A percentile compares a stretch with the other conserved stretches of the same genome.
Evolutionary conservation across 768 basidiomycete genomes (phyloP).

Genomic region (Naganishia vishniacii): DNA sequence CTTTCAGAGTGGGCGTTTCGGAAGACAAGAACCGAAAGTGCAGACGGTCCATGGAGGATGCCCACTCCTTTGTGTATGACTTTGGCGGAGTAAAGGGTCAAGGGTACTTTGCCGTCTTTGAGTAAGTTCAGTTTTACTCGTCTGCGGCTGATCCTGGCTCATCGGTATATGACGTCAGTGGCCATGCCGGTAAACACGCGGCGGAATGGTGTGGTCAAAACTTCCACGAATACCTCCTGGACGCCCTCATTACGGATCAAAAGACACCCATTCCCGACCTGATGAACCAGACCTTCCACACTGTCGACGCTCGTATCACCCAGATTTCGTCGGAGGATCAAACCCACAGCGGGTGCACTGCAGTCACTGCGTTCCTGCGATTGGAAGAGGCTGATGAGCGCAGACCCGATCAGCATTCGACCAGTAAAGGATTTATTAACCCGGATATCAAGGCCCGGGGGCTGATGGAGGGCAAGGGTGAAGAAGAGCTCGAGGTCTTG

Average conservation of each 20-base stretch:
- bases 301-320: constrained; percentile 77
- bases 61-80: constrained; percentile 92
- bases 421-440: constrained; percentile 40
- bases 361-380: constrained; percentile 89
- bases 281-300: constrained; percentile 89
- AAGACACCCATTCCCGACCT: constrained; percentile 69
- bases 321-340: constrained; percentile 80
- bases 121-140: constrained; percentile 49
- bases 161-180: constrained; percentile 45
- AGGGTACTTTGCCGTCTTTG: constrained; percentile 96
- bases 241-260: constrained; percentile 61
- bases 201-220: constrained; percentile 98
- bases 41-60: constrained; percentile 92
- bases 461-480: constrained; percentile 43
- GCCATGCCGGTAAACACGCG: constrained; percentile 96
- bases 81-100: constrained; percentile 86
- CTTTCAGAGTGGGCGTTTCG: constrained; percentile 67
- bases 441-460: constrained; percentile 38
- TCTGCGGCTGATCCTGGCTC: neutral
- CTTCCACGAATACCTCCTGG: constrained; percentile 82
- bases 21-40: constrained; percentile 76
- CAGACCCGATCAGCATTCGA: neutral
- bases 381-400: constrained; percentile 73
- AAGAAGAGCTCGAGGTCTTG: constrained; percentile 42
- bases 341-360: constrained; percentile 94